Percentiles rank a stretch among this genome's conserved stretches.
These are phyloP conservation scores for Xylaria cubensis DNA, from an alignment of 495 filamentous ascomycete species.

Conservation along the genomic window DNA sequence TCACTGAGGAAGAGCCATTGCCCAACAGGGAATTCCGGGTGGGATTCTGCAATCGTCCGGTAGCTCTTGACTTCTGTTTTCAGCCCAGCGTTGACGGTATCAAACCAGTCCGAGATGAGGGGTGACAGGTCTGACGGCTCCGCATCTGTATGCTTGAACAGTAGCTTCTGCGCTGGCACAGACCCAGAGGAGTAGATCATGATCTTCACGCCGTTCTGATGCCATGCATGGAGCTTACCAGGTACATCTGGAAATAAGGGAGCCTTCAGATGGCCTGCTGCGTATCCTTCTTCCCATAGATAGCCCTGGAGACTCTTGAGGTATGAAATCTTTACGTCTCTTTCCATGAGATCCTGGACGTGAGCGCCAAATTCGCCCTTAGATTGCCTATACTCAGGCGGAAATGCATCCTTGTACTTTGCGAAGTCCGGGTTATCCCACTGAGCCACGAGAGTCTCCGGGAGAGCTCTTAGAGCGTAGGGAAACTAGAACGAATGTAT, in stretches of 20 bases:
- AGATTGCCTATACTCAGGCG: slow-evolving; percentile 58
- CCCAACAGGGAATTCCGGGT: slow-evolving; percentile 45
- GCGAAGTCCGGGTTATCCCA: slow-evolving; percentile 66
- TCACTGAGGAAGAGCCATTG: slow-evolving; percentile 75
- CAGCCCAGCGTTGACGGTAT: slow-evolving; percentile 75
- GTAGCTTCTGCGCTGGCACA: slow-evolving; percentile 72
- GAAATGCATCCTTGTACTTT: slow-evolving; percentile 68
- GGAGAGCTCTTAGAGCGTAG: slow-evolving; percentile 68
- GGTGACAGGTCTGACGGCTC: slow-evolving; percentile 61
- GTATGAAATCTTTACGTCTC: slow-evolving; percentile 71
- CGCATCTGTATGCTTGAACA: slow-evolving; percentile 69
- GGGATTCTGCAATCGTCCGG: slow-evolving; percentile 57
- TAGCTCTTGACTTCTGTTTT: slow-evolving; percentile 70
- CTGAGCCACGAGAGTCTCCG: slow-evolving; percentile 59
- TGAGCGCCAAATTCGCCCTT: slow-evolving; percentile 61
- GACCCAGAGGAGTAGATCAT: slow-evolving; percentile 77
- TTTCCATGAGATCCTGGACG: slow-evolving; percentile 66
- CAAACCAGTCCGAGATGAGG: slow-evolving; percentile 66
- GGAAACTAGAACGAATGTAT: slow-evolving; percentile 63
- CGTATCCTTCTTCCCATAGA: slow-evolving; percentile 72
- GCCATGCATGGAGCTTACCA: slow-evolving; percentile 61
- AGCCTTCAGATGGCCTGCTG: slow-evolving; percentile 62
- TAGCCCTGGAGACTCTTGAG: slow-evolving; percentile 77
- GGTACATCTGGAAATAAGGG: slow-evolving; percentile 73
- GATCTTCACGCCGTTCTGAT: slow-evolving; percentile 51